Conservation (phyloP, 2,329 filamentous ascomycete genomes). For the Apiospora kogelbergensis region DNA sequence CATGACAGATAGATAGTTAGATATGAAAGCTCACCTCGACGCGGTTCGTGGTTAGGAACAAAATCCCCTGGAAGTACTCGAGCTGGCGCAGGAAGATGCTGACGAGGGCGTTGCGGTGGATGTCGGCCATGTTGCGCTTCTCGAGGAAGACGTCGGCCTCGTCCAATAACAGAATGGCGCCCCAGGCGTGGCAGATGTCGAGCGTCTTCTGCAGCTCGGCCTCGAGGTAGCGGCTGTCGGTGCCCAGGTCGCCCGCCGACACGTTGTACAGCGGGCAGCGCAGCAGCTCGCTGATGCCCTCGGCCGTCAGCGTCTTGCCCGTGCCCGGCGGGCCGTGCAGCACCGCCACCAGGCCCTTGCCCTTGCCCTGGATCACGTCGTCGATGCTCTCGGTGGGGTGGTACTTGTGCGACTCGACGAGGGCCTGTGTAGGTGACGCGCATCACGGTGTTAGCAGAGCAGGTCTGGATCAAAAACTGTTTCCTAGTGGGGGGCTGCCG, state of each 20-base stretch:
- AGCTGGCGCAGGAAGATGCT: conserved; percentile 83
- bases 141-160: conserved; percentile 86
- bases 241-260: conserved; percentile 78
- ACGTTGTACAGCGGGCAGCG: conserved; percentile 82
- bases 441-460: not conserved
- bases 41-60: conserved; percentile 87
- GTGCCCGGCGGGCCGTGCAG: conserved; percentile 85
- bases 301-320: conserved; percentile 85
- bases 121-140: conserved; percentile 78
- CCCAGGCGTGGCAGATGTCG: conserved; percentile 84
- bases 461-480: too few species aligned
- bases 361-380: conserved; percentile 80
- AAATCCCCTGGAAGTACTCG: conserved; percentile 89
- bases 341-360: conserved; percentile 79
- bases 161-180: conserved; percentile 80
- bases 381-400: conserved; percentile 80
- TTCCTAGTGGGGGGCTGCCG: too few species aligned
- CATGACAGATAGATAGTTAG: too few species aligned
- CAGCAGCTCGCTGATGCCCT: conserved; percentile 81
- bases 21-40: conserved; percentile 61
- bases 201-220: conserved; percentile 78
- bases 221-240: conserved; percentile 72
- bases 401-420: conserved; percentile 83
- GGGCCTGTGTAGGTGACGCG: conserved; percentile 51
- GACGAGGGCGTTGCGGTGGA: conserved; percentile 82